phyloP scores from a whole-genome alignment of 1,284 basidiomycete genomes.

The Hypsizygus ulmarius region DNA sequence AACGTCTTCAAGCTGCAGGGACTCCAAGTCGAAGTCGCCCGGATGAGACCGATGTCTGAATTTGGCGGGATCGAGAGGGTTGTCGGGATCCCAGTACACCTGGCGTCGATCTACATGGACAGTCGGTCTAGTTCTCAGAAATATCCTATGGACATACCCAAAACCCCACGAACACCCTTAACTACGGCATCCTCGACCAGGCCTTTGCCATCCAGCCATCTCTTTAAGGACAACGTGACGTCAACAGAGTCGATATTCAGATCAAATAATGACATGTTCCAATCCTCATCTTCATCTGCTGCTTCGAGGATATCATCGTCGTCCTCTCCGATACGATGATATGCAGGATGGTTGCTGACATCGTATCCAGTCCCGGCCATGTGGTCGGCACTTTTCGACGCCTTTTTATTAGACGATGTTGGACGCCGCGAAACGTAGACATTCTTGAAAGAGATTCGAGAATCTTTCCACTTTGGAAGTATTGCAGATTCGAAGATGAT shows the following conservation, averaged over 20 bases:
- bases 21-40: conserved; percentile 93
- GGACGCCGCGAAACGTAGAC: conserved; percentile 91
- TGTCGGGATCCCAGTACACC: conserved; percentile 82
- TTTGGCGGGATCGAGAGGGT: conserved; percentile 73
- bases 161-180: conserved; percentile 90
- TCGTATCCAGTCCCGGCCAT: conserved; percentile 68
- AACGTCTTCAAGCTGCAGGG: conserved; percentile 88
- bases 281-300: conserved; percentile 45
- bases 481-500: conserved; percentile 98
- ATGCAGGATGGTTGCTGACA: conserved; percentile 70
- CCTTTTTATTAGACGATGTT: conserved; percentile 21
- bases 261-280: conserved; percentile 87
- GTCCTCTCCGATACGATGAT: conserved; percentile 51
- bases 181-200: conserved; percentile 88
- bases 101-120: conserved; percentile 75
- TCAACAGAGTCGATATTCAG: conserved; percentile 93
- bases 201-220: conserved; percentile 97
- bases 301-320: conserved; percentile 42
- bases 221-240: conserved; percentile 88
- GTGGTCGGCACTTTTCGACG: conserved; percentile 35
- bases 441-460: conserved; percentile 93
- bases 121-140: not conserved
- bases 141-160: conserved; percentile 56
- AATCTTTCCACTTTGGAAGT: conserved; percentile 97
- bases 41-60: conserved; percentile 74